Base-by-base conservation (phyloP, 164 flowering plant genomes). In the Tinospora cordifolia region DNA sequence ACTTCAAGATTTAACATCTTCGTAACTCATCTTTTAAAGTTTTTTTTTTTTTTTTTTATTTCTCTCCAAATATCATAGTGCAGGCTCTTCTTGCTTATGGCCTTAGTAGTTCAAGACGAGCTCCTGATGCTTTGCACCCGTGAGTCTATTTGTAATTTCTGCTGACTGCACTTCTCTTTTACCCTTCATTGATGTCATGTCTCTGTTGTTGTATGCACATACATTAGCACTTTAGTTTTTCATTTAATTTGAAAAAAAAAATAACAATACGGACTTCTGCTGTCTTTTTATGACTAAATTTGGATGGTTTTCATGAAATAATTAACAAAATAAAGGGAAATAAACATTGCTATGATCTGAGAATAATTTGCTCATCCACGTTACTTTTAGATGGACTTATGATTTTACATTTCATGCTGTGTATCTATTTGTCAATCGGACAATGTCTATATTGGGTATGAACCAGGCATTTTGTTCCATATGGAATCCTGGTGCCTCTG, bases 11-110 rank as follows among this genome's bases (percentile, higher is more conserved):
- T 1, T 13, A 13, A 14, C 8, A 0, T n/a, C 46, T 21, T 14
- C 40, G 40, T 26, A 4, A 1, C 25, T 27, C 24, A 2, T 8
- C 21, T 72, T 17, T 19, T 66, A 8, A 15, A 17, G 39, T 21
- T 8, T 0, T 22, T 27, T 15, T 0, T 24, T 27, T 71, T 13
- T 10, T 65, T 64, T 36, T 38, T 0, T 6, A 5, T 38, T 44
- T 12, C 5, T 2, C 24, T 22, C 1, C 10, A 25, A 19, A 63
- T 63, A 25, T 75, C 82, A 60, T 65, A 60, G 81, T 84, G 80
- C 82, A 94, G 99, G 96, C 86, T 14, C 95, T 94, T 74, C 97
- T 94, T 85, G 96, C 98, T 82, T 94, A 94, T 84, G 99, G 99
- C 72, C 71, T 94, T 71, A 89, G 80, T 79, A 94, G 99, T 79